Evolutionary conservation across 192 early-diverging fungal genomes (phyloP), one percentile per base, ranked within the genome.

Genomic region (Linnemannia exigua): DNA sequence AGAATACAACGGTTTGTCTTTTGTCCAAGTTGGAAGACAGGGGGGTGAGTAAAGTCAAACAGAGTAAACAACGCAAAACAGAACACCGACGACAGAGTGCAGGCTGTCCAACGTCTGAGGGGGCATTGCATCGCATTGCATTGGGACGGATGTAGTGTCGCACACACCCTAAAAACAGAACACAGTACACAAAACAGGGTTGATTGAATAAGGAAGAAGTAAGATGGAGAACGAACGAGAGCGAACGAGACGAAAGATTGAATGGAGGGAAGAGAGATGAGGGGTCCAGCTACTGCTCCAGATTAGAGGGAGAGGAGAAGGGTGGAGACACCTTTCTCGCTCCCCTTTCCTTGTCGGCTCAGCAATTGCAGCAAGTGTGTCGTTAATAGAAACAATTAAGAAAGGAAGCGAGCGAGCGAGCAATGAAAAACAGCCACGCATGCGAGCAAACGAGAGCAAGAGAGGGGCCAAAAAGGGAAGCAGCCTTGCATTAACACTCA

Each of bases 151-250:
- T 3, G 9, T 44, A 44, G 41, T 71, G 7, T 48, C 47, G 22
- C 19, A 44, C 1, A 72, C 68, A 74, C 79, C 79, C 79, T 80
- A 80, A 74, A 69, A 69, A 74, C 72, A 74, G 79, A 74, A 69
- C 44, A 3, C 37, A 11, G 1, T 68, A 25, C 1, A 54, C 63
- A 20, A 41, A 25, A 67, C 1, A 67, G 38, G 54, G 52, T 38
- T 19, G 41, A 28, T 44, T 22, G 52, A 44, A 38, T 33, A 58
- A 44, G 41, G 44, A 44, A 17, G 5, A 48, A 54, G 17, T 37
- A 54, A 36, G 25, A 61, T 63, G 19, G 68, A 50, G 19, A 68
- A 33, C 1, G 28, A 50, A 4, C 25, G 44, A 3, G 50, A 14
- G 73, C n/a, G 35, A 36, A 33, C 0, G 68, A 35, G 51, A 63